Evolutionary conservation across 768 basidiomycete genomes (phyloP), one percentile per base, ranked within the genome.

Genomic region (Suillus spraguei): DNA sequence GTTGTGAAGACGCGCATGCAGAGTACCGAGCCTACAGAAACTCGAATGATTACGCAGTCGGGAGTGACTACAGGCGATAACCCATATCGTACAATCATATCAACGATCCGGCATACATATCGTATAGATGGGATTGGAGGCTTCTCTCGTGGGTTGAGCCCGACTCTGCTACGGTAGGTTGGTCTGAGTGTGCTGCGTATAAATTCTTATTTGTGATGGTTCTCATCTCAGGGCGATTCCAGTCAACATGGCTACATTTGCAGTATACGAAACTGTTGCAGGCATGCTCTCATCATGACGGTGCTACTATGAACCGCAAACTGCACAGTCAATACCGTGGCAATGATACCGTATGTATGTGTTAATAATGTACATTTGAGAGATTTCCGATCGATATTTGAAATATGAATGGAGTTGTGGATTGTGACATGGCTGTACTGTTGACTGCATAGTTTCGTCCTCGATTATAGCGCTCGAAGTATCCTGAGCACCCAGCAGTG

Each of bases 1-100:
- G 90, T 95, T 4, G 82, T 96, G 65, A 97, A 97, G 78, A 96
- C 95, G 16, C 86, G 94, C 6, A 85, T 95, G 68, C 95, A 97
- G 74, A 85, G 85, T 56, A 72, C 67, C 32, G 61, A 71, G 2
- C 60, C 65, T n/a, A 22, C 32, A 17, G 46, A 35, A 35, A 42
- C 65, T 4, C 32, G 13, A 13, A 44, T n/a, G 9, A 50, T 28
- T 38, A 28, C 36, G 28, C 33, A 5, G n/a, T 59, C 4, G 41
- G 63, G 11, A 11, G 65, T 32, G 44, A 49, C 17, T 8, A 17
- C 17, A 22, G 10, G 49, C 39, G 65, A 60, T 33, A 82, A 88
- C 64, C 89, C 86, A 1, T 92, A 88, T 70, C 79, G 83, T 16
- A 84, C 81, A 52, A 88, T 82, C 11, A 69, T 77, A 64, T 85